Conservation (phyloP, 768 basidiomycete genomes). For the Paxillus rubicundulus region DNA sequence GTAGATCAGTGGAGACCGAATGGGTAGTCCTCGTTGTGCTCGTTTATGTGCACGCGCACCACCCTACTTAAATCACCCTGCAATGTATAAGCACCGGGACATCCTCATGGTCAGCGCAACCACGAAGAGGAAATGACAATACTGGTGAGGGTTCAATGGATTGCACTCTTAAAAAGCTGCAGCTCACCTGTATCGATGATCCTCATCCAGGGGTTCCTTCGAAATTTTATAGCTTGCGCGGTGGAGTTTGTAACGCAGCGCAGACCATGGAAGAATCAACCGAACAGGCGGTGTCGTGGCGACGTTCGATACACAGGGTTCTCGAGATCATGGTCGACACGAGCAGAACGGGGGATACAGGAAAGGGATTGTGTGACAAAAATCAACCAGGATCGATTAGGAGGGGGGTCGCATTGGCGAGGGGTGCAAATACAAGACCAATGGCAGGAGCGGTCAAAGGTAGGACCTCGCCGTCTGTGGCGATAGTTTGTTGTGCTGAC, state of each 20-base stretch:
- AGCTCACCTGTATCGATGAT: constrained; percentile 16
- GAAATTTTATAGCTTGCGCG: constrained; percentile 20
- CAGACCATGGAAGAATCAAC: constrained; percentile 14
- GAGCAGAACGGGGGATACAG: constrained; percentile 23
- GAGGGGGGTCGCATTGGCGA: constrained; percentile 7
- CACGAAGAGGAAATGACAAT: constrained; percentile 27
- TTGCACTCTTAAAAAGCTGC: constrained; percentile 5
- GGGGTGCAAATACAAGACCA: constrained; percentile 1
- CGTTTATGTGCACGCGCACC: constrained; percentile 9
- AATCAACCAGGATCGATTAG: constrained; percentile 11
- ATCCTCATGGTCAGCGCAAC: constrained; percentile 26
- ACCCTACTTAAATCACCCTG: constrained; percentile 25
- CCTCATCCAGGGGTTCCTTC: constrained; percentile 22
- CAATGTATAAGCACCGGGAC: constrained; percentile 8
- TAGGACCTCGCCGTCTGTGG: constrained; percentile 3
- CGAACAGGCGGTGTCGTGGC: constrained; percentile 4
- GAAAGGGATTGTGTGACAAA: constrained; percentile 25
- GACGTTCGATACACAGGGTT: constrained; percentile 20
- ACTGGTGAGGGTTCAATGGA: constrained; percentile 25
- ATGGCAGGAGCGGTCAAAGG: constrained; percentile 18
- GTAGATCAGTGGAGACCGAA: not conserved
- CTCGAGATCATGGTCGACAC: constrained; percentile 25
- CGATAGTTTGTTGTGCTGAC: constrained; percentile 8
- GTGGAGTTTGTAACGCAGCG: constrained; percentile 22
- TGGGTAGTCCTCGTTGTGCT: constrained; percentile 20